A percentile compares a stretch with the other conserved stretches of the same genome.
Conservation (phyloP, 2,329 filamentous ascomycete species). For the Pseudopithomyces maydicus region DNA sequence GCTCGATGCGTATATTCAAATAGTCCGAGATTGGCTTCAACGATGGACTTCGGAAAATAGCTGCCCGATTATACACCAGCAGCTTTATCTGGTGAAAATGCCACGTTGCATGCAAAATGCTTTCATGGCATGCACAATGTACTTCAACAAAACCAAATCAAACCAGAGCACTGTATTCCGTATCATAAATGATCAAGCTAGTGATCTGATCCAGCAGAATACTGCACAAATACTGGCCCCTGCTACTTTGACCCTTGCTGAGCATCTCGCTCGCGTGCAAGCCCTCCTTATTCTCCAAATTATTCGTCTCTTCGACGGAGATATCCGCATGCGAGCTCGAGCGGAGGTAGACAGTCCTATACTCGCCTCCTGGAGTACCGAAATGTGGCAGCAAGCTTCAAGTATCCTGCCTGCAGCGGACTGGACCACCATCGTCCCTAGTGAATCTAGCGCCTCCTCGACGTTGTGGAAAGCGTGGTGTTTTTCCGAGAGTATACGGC, state of each 20-base stretch:
- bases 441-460: too few relatives aligned
- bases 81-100: background rate
- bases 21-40: background rate
- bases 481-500: background rate
- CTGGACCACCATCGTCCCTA: background rate
- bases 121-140: background rate
- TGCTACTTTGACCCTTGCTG: background rate
- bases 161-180: background rate
- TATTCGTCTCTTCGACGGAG: slow-evolving; percentile 10
- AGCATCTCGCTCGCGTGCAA: slow-evolving; percentile 7
- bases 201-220: background rate
- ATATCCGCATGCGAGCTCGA: slow-evolving; percentile 9
- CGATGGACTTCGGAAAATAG: background rate
- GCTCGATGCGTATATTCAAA: background rate
- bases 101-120: background rate
- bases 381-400: background rate
- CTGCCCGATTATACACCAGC: background rate
- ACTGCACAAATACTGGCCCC: background rate
- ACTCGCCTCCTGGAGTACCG: background rate
- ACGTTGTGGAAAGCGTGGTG: background rate
- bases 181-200: background rate
- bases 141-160: background rate
- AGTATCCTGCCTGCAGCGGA: background rate
- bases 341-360: background rate
- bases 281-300: slow-evolving; percentile 8